Evolutionary conservation across 805 yeast species (phyloP).

Genomic region (Tetrapisispora namnaoensis): DNA sequence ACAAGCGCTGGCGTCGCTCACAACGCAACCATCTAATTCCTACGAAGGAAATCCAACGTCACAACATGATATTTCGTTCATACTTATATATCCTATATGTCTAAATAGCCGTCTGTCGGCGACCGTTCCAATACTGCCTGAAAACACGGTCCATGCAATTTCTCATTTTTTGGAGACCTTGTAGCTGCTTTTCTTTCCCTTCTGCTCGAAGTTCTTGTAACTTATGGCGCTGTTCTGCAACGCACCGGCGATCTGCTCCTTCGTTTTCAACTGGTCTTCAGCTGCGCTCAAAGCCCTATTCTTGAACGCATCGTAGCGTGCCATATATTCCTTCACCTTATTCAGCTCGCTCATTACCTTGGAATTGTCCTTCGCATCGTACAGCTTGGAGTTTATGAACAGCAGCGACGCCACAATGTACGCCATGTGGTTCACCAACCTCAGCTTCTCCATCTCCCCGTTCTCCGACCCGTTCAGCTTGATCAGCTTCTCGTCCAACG

Average conservation of each 20-base stretch:
- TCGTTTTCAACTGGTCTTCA: not conserved
- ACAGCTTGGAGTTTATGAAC: constrained; percentile 23
- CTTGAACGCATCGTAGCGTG: constrained; percentile 11
- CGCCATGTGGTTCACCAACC: constrained; percentile 19
- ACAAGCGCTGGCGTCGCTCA: no score
- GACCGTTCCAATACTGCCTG: not conserved
- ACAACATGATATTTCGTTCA: no score
- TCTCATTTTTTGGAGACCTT: not conserved
- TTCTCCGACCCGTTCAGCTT: constrained; percentile 10
- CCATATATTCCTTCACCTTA: constrained; percentile 61
- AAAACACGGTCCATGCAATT: no score
- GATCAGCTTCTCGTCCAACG: constrained; percentile 24
- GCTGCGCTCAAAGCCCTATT: not conserved
- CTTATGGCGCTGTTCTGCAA: not conserved
- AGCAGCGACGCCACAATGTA: constrained; percentile 24
- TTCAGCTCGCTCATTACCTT: constrained; percentile 58
- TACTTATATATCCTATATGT: no score
- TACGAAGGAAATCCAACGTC: no score
- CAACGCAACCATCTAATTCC: no score
- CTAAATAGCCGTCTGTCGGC: no score
- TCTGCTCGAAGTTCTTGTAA: constrained; percentile 1
- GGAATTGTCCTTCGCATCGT: constrained; percentile 16
- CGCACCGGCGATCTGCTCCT: not conserved
- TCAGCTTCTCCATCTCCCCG: constrained; percentile 11
- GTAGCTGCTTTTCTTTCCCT: not conserved